Percentiles rank a stretch among this genome's conserved stretches.
These are phyloP conservation scores for Sclerotinia trifoliorum DNA, from an alignment of 2,329 filamentous ascomycete species.

Conservation along the genomic window DNA sequence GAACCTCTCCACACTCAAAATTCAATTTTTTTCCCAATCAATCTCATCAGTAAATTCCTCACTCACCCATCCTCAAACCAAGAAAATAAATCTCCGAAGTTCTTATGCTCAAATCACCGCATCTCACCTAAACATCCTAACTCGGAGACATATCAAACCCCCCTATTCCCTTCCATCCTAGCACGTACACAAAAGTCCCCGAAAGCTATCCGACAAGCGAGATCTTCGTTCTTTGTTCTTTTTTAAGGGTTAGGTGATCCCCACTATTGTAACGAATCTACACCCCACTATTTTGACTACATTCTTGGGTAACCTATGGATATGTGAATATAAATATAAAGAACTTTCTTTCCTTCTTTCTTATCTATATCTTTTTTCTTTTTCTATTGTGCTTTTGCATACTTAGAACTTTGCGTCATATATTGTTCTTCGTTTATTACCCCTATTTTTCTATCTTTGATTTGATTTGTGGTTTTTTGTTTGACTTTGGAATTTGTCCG, in stretches of 20 bases:
- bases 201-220: slow-evolving; percentile 34
- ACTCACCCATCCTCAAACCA: neutral
- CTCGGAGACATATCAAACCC: slow-evolving; percentile 24
- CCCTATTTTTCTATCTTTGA: neutral
- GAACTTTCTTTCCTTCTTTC: neutral
- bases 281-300: neutral
- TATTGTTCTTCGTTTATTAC: too few relatives aligned
- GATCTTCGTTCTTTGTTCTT: slow-evolving; percentile 1
- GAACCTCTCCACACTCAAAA: neutral
- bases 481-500: too few relatives aligned
- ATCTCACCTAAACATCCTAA: neutral
- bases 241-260: neutral
- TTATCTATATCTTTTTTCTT: neutral
- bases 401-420: too few relatives aligned
- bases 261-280: too few relatives aligned
- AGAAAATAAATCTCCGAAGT: neutral
- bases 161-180: slow-evolving; percentile 15
- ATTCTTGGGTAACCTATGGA: neutral
- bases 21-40: neutral
- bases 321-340: neutral
- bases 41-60: neutral
- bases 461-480: too few relatives aligned
- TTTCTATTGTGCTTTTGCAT: too few relatives aligned
- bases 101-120: neutral
- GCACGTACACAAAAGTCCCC: slow-evolving; percentile 27